Base-by-base conservation (phyloP, 129 eudicot genomes). In the Centrapalus pauciflorus region DNA sequence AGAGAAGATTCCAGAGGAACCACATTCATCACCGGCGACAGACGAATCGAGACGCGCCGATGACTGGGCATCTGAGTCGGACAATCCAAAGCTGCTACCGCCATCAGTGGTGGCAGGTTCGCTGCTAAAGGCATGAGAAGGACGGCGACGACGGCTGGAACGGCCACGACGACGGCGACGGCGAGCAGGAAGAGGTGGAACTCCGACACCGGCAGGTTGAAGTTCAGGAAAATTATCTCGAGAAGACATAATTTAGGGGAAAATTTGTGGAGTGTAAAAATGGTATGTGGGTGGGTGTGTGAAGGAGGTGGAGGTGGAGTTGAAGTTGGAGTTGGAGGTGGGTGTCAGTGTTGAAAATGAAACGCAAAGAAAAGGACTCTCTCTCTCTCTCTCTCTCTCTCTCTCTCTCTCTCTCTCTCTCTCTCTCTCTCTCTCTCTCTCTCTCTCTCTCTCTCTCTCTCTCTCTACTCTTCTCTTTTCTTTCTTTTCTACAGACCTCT, bases 11-110 rank as follows among this genome's bases (percentile, higher is more conserved):
- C 72, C 75, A 54, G 62, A 79, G 54, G 79, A 65, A 10, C 79
- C 79, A 13, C 77, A 72, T 69, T 77, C 84, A 5, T 75, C 82
- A 13, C 85, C 81, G 37, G 76, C 72, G 4, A 72, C 69, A 1
- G 59, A 38, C 3, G 78, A 76, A 21, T 56, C 75, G 50, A 75
- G 49, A 16, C 72, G 72, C 8, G 72, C 51, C 21, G 76, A 77
- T 8, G 79, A 67, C 35, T 79, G 70, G 25, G 67, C 74, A 14
- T 82, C 85, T 40, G 79, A 74, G 38, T 82, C 85, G 0, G 88
- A 79, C 24, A 82, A 71, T 30, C 82, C 72, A 5, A 77, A 75
- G 73, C 88, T 85, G 26, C 88, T 79, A 5, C 75, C 83, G 2
- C 77, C 72, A 10, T 76, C 65, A 17, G 85, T 74, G 52, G 64